A percentile compares a stretch with the other conserved stretches of the same genome.
Conservation (phyloP, 1,139 yeast genomes). For the Yamadazyma triangularis region DNA sequence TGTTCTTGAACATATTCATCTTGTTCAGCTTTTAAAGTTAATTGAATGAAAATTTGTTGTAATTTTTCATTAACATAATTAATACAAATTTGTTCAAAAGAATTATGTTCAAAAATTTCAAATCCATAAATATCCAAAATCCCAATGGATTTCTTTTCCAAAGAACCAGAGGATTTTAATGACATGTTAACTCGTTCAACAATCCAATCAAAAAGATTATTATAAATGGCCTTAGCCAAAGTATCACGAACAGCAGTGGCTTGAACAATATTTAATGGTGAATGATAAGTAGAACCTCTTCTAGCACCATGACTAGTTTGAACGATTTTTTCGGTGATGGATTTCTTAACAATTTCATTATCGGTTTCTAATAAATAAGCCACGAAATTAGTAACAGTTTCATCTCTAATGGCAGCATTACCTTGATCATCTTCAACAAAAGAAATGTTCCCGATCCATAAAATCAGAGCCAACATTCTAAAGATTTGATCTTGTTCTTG, state of each 20-base stretch:
- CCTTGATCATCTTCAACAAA: slow-evolving; percentile 87
- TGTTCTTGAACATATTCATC: slow-evolving; percentile 95
- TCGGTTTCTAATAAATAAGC: slow-evolving; percentile 88
- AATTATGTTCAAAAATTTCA: slow-evolving; percentile 94
- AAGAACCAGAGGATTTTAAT: slow-evolving; percentile 31
- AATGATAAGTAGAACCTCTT: slow-evolving; percentile 91
- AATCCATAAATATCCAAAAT: slow-evolving; percentile 97
- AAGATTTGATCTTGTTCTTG: slow-evolving; percentile 89
- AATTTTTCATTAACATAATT: slow-evolving; percentile 95
- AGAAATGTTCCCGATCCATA: slow-evolving; percentile 93
- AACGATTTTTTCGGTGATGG: slow-evolving; percentile 75
- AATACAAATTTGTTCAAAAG: slow-evolving; percentile 95
- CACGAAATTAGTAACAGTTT: slow-evolving; percentile 86
- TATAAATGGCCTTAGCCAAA: slow-evolving; percentile 90
- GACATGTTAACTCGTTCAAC: slow-evolving; percentile 90
- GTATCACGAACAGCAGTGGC: slow-evolving; percentile 96
- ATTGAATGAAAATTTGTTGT: slow-evolving; percentile 94
- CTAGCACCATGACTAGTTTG: slow-evolving; percentile 87
- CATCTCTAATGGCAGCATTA: slow-evolving; percentile 75
- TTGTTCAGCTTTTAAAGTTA: slow-evolving; percentile 94
- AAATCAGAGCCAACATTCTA: slow-evolving; percentile 73
- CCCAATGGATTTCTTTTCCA: slow-evolving; percentile 66
- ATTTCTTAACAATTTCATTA: slow-evolving; percentile 57
- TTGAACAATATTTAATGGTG: slow-evolving; percentile 86
- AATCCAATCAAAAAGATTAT: slow-evolving; percentile 93